Conservation (phyloP, 2,329 filamentous ascomycete species). For the Epichloe aotearoae region DNA sequence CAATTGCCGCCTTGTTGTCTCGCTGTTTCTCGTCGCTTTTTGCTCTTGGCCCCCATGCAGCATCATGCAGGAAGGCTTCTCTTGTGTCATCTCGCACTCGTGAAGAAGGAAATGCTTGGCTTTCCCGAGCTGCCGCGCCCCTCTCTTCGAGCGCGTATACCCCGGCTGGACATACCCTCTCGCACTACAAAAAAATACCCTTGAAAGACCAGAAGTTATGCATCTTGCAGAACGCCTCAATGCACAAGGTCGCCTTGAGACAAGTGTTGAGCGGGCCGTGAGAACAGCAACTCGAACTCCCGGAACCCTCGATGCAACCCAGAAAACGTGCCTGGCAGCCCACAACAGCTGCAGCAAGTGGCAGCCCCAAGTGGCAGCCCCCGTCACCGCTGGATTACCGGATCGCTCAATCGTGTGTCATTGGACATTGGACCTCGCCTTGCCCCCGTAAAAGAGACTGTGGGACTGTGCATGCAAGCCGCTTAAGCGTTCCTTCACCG, state of each 20-base stretch:
- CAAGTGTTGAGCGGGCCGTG: neutral
- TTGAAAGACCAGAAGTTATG: neutral
- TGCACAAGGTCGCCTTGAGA: neutral
- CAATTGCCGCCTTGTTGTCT: neutral
- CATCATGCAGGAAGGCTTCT: neutral
- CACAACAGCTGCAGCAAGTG: constrained; percentile 3
- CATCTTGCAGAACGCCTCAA: neutral
- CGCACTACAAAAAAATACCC: too few species aligned
- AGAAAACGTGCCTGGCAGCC: constrained; percentile 6
- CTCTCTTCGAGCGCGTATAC: neutral
- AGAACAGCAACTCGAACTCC: neutral
- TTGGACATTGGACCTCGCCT: constrained; percentile 8
- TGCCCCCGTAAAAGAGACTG: neutral
- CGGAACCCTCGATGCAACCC: neutral
- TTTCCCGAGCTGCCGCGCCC: neutral
- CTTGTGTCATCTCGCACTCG: neutral
- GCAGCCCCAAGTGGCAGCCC: neutral
- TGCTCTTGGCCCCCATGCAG: neutral
- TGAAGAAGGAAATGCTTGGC: neutral
- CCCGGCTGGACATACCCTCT: too few species aligned
- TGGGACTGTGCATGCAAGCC: constrained; percentile 4
- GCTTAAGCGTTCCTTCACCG: constrained; percentile 5
- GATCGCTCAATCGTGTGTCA: constrained; percentile 7
- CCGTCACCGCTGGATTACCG: constrained; percentile 9
- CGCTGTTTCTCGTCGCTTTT: neutral